These are phyloP conservation scores for Paecilomyces dactylethromorphus DNA, from an alignment of 2,329 filamentous ascomycete genomes.

Conservation along the genomic window DNA sequence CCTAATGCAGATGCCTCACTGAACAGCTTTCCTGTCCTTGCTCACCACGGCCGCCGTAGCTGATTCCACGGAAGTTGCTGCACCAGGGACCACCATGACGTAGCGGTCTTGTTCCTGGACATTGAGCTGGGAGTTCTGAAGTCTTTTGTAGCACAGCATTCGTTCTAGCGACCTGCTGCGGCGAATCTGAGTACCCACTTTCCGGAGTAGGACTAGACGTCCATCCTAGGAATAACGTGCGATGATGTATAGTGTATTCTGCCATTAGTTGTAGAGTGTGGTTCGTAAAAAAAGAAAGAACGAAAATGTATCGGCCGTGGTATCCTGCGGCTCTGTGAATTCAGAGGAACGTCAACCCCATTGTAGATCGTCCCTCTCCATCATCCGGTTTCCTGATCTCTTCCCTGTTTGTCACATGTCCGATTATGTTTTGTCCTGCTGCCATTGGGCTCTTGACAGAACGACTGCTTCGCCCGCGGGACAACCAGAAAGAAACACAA, in stretches of 20 bases:
- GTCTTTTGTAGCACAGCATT: no score
- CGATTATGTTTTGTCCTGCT: not conserved
- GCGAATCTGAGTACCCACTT: not conserved
- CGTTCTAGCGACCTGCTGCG: not conserved
- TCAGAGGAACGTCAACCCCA: not conserved
- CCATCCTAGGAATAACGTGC: not conserved
- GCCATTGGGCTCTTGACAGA: not conserved
- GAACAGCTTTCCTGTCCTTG: not conserved
- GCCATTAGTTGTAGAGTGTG: not conserved
- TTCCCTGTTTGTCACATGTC: not conserved
- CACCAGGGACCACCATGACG: not conserved
- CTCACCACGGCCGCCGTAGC: not conserved
- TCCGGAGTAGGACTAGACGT: not conserved
- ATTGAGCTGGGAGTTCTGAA: not conserved
- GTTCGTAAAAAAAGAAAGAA: no score
- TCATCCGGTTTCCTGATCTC: not conserved
- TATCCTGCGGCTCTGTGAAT: not conserved
- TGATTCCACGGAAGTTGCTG: not conserved
- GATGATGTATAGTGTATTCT: not conserved
- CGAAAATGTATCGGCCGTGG: not conserved
- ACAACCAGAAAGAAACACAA: not conserved
- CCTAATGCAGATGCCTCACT: not conserved
- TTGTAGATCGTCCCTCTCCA: not conserved
- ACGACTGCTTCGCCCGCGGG: not conserved
- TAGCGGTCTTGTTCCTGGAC: no score